Percentiles rank a stretch among this genome's conserved stretches.
These are phyloP conservation scores for Fusarium setosum DNA, from an alignment of 2,329 filamentous ascomycete genomes.

Conservation along the genomic window DNA sequence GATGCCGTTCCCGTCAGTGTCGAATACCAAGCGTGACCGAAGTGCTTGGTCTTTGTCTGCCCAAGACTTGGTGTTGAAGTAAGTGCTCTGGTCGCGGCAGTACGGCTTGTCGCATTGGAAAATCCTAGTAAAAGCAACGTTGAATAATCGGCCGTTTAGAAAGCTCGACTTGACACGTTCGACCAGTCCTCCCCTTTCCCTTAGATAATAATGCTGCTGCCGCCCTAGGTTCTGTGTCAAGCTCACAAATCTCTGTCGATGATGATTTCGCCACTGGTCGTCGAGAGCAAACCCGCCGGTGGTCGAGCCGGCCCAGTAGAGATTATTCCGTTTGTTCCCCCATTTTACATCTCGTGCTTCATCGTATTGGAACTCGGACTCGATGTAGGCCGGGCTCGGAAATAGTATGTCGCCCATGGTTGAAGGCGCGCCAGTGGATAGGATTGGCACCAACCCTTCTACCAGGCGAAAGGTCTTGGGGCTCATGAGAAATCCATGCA, in stretches of 20 bases:
- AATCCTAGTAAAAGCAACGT: constrained; percentile 58
- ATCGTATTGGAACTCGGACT: constrained; percentile 55
- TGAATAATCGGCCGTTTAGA: constrained; percentile 52
- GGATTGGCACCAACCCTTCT: constrained; percentile 55
- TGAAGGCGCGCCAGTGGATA: constrained; percentile 57
- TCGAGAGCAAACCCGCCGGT: constrained; percentile 58
- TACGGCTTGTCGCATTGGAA: constrained; percentile 54
- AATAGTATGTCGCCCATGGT: constrained; percentile 64
- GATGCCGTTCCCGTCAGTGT: constrained; percentile 67
- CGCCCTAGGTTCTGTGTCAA: constrained; percentile 49
- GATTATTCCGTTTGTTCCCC: constrained; percentile 59
- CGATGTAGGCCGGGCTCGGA: constrained; percentile 62
- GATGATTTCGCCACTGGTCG: constrained; percentile 54
- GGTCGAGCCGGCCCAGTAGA: constrained; percentile 69
- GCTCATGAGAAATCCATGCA: constrained; percentile 58
- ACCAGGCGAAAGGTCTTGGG: constrained; percentile 57
- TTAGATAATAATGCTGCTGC: constrained; percentile 48
- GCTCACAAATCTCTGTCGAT: constrained; percentile 60
- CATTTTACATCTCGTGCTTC: constrained; percentile 55
- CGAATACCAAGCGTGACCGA: constrained; percentile 57
- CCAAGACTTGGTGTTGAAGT: constrained; percentile 47
- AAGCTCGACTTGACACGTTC: constrained; percentile 42
- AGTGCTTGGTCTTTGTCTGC: constrained; percentile 51
- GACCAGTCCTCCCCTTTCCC: constrained; percentile 28
- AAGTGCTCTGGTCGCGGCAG: constrained; percentile 50